These are phyloP conservation scores for Pseudogymnoascus sp. DNA, from an alignment of 2,329 filamentous ascomycete genomes.

Conservation along the genomic window DNA sequence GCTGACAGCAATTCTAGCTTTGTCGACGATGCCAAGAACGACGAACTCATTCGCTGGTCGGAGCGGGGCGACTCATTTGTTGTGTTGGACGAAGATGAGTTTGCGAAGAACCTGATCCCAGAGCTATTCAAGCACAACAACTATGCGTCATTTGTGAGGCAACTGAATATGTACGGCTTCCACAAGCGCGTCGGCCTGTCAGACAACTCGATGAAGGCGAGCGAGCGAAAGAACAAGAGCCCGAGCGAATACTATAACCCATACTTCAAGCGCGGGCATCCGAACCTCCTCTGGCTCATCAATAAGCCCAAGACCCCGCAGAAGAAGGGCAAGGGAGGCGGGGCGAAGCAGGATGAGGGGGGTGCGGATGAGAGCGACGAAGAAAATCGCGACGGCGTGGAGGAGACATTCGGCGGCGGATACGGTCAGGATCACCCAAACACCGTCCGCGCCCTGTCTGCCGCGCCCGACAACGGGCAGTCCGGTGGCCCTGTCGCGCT, in stretches of 20 bases:
- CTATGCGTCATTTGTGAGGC: conserved; percentile 67
- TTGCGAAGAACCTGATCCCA: conserved; percentile 63
- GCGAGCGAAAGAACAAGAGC: conserved; percentile 93
- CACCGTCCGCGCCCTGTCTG: conserved; percentile 26
- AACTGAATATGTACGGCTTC: conserved; percentile 58
- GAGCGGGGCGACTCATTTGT: conserved; percentile 95
- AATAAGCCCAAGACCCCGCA: conserved; percentile 76
- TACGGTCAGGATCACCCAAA: conserved; percentile 36
- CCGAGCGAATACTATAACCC: conserved; percentile 97
- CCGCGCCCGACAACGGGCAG: conserved; percentile 38
- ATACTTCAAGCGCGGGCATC: conserved; percentile 88
- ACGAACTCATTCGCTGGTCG: conserved; percentile 93
- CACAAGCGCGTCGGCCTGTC: conserved; percentile 74
- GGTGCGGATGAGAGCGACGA: conserved; percentile 66
- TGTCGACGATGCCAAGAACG: conserved; percentile 85
- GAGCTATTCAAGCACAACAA: conserved; percentile 75
- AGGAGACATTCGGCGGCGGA: conserved; percentile 29
- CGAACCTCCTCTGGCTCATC: conserved; percentile 90
- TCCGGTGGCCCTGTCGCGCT: conserved; percentile 25
- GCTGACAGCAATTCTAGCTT: conserved; percentile 52
- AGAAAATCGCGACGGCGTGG: conserved; percentile 37
- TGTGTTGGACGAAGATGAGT: conserved; percentile 90
- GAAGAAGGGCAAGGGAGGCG: conserved; percentile 40
- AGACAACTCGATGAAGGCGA: conserved; percentile 95
- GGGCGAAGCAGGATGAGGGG: conserved; percentile 51